Base-by-base conservation (phyloP, 306 rosid species). In the Aeschynomene evenia region DNA sequence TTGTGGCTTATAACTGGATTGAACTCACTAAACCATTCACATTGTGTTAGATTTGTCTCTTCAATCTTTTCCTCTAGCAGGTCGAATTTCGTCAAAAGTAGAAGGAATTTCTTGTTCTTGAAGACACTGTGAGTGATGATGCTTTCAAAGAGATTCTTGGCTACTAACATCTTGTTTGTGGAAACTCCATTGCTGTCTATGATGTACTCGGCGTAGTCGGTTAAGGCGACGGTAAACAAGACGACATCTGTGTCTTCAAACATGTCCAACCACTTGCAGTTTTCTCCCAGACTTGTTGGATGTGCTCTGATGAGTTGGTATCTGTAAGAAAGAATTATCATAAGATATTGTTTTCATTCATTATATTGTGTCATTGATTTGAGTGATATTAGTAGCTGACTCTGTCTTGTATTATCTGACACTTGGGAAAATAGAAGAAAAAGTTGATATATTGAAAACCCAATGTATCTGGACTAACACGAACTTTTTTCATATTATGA, bases 11-110 rank as follows among this genome's bases (percentile, higher is more conserved):
- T 69, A 21, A 85, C 70, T 0, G 97, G 89, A 49, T 82, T 48
- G 80, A 91, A 91, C 74, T 91, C 85, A 1, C 8, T 3, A 71
- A 91, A 88, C 97, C 96, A 91, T 72, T 85, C 88, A 20, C 97
- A 91, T 64, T 46, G 51, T 46, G 79, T 49, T 51, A 87, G 93
- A 50, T 91, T 88, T 12, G 22, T 82, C 40, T 39, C 58, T 19
- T 85, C 78, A 28, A 87, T 83, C 66, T 85, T 86, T 60, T 86
- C 88, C 80, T 82, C 88, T 0, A 91, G 79, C 33, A 86, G 83
- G 53, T 91, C 97, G 10, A 65, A 85, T 75, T 88, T 87, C 87
- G 77, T 87, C 59, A 91, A 80, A 19, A 89, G 26, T 53, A 91
- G 69, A 53, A 91, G 86, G 84, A 85, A 83, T 68, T 83, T 65